Percentiles rank a stretch among this genome's conserved stretches.
Evolutionary conservation across 225 moss, liverwort and hornwort species (phyloP).

Genomic region (Sphagnum tenellum): DNA sequence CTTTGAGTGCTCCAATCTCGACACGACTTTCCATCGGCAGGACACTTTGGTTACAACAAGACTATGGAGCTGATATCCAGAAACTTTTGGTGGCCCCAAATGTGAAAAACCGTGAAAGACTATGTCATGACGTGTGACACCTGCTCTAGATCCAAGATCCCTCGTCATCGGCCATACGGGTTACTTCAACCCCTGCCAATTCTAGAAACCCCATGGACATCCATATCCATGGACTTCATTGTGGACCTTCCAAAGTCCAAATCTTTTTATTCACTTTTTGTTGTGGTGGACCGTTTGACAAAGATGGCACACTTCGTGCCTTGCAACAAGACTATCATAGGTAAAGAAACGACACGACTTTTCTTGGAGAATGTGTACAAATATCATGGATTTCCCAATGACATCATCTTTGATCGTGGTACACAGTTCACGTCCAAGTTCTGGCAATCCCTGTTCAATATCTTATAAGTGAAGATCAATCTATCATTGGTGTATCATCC

Average conservation of each 20-base stretch:
- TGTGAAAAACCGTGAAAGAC: neutral
- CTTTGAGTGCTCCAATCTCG: conserved; percentile 1
- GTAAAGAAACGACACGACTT: neutral
- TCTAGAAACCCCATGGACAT: neutral
- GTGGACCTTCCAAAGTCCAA: neutral
- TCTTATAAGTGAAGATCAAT: neutral
- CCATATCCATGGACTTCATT: conserved; percentile 4
- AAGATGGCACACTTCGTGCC: conserved; percentile 4
- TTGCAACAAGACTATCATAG: neutral
- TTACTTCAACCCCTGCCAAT: neutral
- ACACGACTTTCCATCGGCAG: conserved; percentile 2
- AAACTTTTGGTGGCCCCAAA: conserved; percentile 6
- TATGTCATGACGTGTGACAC: neutral
- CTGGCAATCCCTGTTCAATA: conserved; percentile 2
- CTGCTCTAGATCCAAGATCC: neutral
- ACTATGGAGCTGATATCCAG: conserved; percentile 1
- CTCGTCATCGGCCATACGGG: neutral
- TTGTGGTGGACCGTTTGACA: neutral
- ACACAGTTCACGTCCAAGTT: neutral
- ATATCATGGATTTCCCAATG: conserved; percentile 2
- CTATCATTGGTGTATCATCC: conserved; percentile 5
- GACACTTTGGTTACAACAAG: conserved; percentile 6
- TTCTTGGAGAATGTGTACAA: conserved; percentile 2
- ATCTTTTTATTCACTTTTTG: conserved; percentile 1
- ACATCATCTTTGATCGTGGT: conserved; percentile 4